Percentiles rank a stretch among this genome's conserved stretches.
These are phyloP conservation scores for Malus hybrid DNA, from an alignment of 331 rosid species.

Conservation along the genomic window DNA sequence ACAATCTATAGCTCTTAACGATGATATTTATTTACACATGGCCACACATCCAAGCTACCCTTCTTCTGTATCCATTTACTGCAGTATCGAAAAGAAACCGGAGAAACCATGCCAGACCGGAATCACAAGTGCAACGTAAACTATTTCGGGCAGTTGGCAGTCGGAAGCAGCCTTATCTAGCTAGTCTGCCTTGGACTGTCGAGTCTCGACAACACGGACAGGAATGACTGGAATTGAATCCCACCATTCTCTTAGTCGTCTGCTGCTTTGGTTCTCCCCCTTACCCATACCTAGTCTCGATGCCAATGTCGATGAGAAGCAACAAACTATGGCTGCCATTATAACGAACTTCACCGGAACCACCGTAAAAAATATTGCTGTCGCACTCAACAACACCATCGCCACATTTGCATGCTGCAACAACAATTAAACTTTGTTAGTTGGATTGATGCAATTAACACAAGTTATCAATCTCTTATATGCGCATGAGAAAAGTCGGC, in stretches of 20 bases:
- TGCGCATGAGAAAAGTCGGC: background rate
- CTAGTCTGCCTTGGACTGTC: constrained; percentile 1
- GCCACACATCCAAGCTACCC: background rate
- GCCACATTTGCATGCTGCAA: constrained; percentile 70
- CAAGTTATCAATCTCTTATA: background rate
- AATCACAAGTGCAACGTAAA: background rate
- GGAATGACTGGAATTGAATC: constrained; percentile 78
- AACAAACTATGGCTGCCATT: constrained; percentile 43
- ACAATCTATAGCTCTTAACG: background rate
- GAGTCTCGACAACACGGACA: constrained; percentile 43
- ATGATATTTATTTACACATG: background rate
- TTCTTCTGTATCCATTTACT: background rate
- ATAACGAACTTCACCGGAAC: constrained; percentile 57
- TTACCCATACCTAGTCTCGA: constrained; percentile 22
- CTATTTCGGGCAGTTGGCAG: background rate
- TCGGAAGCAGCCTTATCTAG: background rate
- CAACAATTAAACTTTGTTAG: background rate
- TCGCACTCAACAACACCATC: constrained; percentile 40
- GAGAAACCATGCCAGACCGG: background rate
- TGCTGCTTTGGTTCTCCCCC: constrained; percentile 34
- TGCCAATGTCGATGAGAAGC: constrained; percentile 39
- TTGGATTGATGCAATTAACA: background rate
- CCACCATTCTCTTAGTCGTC: constrained; percentile 91
- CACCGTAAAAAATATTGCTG: constrained; percentile 52
- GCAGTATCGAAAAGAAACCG: background rate